Percentiles rank a stretch among this genome's conserved stretches.
Evolutionary conservation across 768 basidiomycete genomes (phyloP).

Genomic region (Mycena polygramma): DNA sequence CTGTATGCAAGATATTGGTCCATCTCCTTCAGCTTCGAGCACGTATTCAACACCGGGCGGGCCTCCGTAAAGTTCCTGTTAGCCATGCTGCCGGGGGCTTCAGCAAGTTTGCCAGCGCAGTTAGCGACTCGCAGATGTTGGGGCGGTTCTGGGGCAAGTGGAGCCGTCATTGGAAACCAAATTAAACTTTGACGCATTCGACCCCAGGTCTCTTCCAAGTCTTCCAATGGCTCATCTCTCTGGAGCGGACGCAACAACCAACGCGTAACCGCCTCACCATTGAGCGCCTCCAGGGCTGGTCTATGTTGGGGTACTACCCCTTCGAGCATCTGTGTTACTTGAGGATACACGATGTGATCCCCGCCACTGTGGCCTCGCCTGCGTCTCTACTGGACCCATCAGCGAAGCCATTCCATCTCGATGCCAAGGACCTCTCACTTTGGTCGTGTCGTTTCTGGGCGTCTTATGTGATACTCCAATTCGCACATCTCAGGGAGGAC

Average conservation of each 20-base stretch:
- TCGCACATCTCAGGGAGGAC: constrained; percentile 80
- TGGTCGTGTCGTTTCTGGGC: constrained; percentile 91
- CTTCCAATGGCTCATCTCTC: constrained; percentile 81
- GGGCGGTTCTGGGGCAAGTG: constrained; percentile 85
- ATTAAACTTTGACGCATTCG: not conserved
- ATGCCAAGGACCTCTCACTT: constrained; percentile 62
- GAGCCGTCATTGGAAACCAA: not conserved
- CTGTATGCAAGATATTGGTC: constrained; percentile 75
- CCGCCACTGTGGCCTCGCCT: constrained; percentile 64
- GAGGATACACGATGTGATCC: constrained; percentile 70
- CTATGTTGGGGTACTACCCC: constrained; percentile 86
- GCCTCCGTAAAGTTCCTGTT: constrained; percentile 64
- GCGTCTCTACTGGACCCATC: constrained; percentile 56
- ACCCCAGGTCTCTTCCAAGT: constrained; percentile 79
- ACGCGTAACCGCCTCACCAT: constrained; percentile 80
- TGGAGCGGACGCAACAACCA: constrained; percentile 79
- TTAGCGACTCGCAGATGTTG: constrained; percentile 79
- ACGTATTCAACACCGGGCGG: constrained; percentile 74
- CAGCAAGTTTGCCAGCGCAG: constrained; percentile 64
- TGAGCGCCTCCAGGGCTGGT: constrained; percentile 83
- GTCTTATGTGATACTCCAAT: constrained; percentile 80
- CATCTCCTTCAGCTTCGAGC: constrained; percentile 78
- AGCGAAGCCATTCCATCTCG: constrained; percentile 58
- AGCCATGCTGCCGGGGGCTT: constrained; percentile 69
- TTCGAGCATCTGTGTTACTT: constrained; percentile 84